phyloP scores from a whole-genome alignment of 345 rosid genomes.

The Physaria fendleri region DNA sequence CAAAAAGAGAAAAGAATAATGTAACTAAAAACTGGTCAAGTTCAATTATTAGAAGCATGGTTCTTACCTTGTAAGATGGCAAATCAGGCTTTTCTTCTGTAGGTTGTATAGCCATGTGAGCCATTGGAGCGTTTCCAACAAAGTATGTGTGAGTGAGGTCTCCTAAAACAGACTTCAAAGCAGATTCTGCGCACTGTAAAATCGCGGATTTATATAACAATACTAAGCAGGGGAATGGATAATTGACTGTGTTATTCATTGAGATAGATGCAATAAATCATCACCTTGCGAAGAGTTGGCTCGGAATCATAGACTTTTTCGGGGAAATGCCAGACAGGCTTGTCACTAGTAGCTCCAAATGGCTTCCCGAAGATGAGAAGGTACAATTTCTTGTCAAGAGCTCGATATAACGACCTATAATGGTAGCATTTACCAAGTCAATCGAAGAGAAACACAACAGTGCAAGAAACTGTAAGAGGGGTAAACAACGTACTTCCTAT shows the following conservation, averaged over 20 bases:
- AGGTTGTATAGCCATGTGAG: conserved; percentile 57
- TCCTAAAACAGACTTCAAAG: conserved; percentile 65
- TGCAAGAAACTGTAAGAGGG: not conserved
- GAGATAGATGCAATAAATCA: not conserved
- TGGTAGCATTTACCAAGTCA: not conserved
- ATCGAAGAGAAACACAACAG: not conserved
- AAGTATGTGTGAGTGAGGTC: conserved; percentile 82
- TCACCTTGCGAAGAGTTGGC: conserved; percentile 66
- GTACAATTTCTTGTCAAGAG: conserved; percentile 80
- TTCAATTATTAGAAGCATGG: not conserved
- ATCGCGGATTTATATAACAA: not conserved
- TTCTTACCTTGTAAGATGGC: conserved; percentile 55
- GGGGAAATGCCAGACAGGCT: conserved; percentile 93
- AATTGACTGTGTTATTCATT: not conserved
- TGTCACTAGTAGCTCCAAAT: conserved; percentile 45
- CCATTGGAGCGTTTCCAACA: conserved; percentile 98
- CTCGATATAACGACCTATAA: conserved; percentile 61
- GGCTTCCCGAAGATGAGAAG: conserved; percentile 69
- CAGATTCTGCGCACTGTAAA: conserved; percentile 89
- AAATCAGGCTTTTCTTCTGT: conserved; percentile 34
- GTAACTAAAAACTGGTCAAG: not conserved
- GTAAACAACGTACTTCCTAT: conserved; percentile 55
- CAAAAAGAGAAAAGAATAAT: not conserved
- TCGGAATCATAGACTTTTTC: conserved; percentile 81
- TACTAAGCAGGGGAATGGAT: not conserved